These are phyloP conservation scores for Colletotrichum endophyticum DNA, from an alignment of 2,329 filamentous ascomycete species.

Conservation along the genomic window DNA sequence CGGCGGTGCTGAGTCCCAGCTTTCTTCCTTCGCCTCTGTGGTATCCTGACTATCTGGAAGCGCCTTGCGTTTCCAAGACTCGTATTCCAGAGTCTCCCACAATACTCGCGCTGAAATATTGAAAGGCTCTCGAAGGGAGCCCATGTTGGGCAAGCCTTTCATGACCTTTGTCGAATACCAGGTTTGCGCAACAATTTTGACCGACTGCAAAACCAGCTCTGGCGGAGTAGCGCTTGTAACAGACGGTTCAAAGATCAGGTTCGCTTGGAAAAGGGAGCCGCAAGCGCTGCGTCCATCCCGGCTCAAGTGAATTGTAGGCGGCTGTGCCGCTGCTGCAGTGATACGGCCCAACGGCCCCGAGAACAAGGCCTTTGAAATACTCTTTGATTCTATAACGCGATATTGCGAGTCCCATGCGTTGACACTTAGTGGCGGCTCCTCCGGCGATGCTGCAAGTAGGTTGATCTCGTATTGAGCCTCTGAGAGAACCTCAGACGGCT, in stretches of 20 bases:
- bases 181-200: conserved; percentile 56
- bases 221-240: conserved; percentile 47
- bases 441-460: conserved; percentile 52
- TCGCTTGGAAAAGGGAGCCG: conserved; percentile 45
- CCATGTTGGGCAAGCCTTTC: conserved; percentile 52
- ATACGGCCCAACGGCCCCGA: conserved; percentile 54
- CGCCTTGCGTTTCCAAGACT: conserved; percentile 29
- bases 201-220: conserved; percentile 50
- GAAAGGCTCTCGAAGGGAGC: conserved; percentile 42
- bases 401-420: conserved; percentile 53
- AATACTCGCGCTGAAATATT: conserved; percentile 38
- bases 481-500: conserved; percentile 33
- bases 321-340: conserved; percentile 49
- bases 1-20: neutral
- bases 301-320: conserved; percentile 51
- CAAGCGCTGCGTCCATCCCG: conserved; percentile 49
- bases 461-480: conserved; percentile 50
- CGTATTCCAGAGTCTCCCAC: conserved; percentile 54
- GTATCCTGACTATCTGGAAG: neutral
- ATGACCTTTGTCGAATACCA: conserved; percentile 54
- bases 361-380: conserved; percentile 56
- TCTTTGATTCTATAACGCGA: conserved; percentile 52
- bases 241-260: conserved; percentile 51
- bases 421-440: conserved; percentile 57
- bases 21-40: conserved; percentile 24